Conservation (phyloP, 228 moss, liverwort and hornwort genomes). For the Sphagnum magellanicum region DNA sequence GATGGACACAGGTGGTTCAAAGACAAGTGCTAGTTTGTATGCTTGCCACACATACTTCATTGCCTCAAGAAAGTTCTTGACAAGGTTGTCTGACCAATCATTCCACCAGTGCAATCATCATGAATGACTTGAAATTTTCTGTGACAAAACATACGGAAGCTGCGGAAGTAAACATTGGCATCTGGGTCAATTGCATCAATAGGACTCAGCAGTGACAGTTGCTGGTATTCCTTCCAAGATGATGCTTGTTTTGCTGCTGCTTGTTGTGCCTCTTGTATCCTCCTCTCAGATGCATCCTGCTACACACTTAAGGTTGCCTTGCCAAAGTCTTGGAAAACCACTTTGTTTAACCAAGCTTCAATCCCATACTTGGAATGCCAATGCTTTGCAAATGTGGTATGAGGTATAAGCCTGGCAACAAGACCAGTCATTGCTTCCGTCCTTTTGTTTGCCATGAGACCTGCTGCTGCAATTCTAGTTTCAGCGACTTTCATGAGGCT, state of each 20-base stretch:
- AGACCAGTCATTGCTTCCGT: slow-evolving; percentile 19
- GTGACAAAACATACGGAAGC: slow-evolving; percentile 44
- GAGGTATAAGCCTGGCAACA: slow-evolving; percentile 31
- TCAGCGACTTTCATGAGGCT: slow-evolving; percentile 38
- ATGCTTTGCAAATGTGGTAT: slow-evolving; percentile 37
- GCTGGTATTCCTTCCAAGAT: slow-evolving; percentile 51
- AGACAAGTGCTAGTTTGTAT: slow-evolving; percentile 29
- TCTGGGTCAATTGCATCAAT: slow-evolving; percentile 47
- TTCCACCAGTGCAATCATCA: slow-evolving; percentile 57
- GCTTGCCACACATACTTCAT: slow-evolving; percentile 59
- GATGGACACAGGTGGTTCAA: slow-evolving; percentile 33
- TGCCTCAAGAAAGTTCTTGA: slow-evolving; percentile 57
- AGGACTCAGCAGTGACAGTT: slow-evolving; percentile 29
- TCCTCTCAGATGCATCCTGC: slow-evolving; percentile 11
- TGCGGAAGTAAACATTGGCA: slow-evolving; percentile 12
- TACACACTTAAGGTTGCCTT: slow-evolving; percentile 24
- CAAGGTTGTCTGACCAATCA: slow-evolving; percentile 39
- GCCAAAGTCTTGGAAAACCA: slow-evolving; percentile 46
- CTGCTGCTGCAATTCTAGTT: slow-evolving; percentile 3
- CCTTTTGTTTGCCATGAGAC: slow-evolving; percentile 11
- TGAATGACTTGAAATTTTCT: slow-evolving; percentile 48
- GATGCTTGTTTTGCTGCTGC: slow-evolving; percentile 11
- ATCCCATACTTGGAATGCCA: slow-evolving; percentile 56
- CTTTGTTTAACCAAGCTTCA: slow-evolving; percentile 47
- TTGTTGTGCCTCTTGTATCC: slow-evolving; percentile 16